These are phyloP conservation scores for Xylariaceae sp. DNA, from an alignment of 2,329 filamentous ascomycete genomes.

Conservation along the genomic window DNA sequence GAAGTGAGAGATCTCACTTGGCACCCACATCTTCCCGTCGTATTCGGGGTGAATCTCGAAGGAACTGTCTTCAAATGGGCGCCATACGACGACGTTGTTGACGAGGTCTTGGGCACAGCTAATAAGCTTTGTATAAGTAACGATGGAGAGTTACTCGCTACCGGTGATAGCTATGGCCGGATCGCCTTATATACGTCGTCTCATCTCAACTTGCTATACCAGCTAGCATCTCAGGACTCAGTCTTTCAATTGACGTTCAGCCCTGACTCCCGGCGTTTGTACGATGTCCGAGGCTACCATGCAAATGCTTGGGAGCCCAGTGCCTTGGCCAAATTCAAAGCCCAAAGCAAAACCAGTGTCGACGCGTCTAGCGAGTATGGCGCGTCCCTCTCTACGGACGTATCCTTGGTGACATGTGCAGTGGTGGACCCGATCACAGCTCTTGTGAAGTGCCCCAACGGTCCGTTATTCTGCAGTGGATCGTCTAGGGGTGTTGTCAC, in stretches of 20 bases:
- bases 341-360: constrained; percentile 2
- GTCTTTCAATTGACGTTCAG: constrained; percentile 19
- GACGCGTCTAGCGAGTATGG: constrained; percentile 9
- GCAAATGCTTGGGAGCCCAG: constrained; percentile 26
- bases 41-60: constrained; percentile 29
- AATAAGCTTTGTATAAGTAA: constrained; percentile 20
- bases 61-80: constrained; percentile 33
- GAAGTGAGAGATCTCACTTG: constrained; percentile 23
- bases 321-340: constrained; percentile 13
- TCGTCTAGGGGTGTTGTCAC: too few relatives aligned
- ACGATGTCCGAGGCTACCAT: constrained; percentile 25
- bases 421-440: too few relatives aligned
- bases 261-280: constrained; percentile 21
- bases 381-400: not conserved
- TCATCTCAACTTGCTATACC: constrained; percentile 22
- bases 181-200: constrained; percentile 22
- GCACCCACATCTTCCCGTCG: constrained; percentile 24
- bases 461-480: too few relatives aligned
- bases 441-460: too few relatives aligned
- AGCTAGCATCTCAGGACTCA: constrained; percentile 22
- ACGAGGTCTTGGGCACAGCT: constrained; percentile 19
- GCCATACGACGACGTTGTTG: constrained; percentile 23
- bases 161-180: constrained; percentile 22
- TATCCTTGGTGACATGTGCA: too few relatives aligned
- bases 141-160: constrained; percentile 26